Percentiles rank a stretch among this genome's conserved stretches.
Conservation (phyloP, 345 rosid genomes). For the Hibiscus mutabilis region DNA sequence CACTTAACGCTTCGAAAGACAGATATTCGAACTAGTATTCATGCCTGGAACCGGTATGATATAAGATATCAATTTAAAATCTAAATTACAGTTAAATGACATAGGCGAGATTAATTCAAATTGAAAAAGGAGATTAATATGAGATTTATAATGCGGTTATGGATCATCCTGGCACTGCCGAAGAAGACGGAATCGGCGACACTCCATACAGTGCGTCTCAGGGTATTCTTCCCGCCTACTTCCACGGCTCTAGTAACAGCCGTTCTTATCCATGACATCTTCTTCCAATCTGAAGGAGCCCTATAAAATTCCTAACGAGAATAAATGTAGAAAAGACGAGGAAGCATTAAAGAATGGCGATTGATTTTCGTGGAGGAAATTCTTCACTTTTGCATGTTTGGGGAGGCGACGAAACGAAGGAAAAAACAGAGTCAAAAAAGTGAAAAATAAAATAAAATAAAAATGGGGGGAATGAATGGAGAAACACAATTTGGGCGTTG, state of each 20-base stretch:
- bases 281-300: not conserved
- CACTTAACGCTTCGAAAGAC: too few relatives aligned
- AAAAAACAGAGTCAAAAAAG: not conserved
- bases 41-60: not conserved
- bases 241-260: conserved; percentile 11
- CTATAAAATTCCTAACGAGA: not conserved
- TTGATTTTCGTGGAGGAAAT: not conserved
- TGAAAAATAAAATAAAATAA: too few relatives aligned
- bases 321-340: not conserved
- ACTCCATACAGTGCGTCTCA: conserved; percentile 13
- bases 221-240: conserved; percentile 7
- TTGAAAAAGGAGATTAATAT: not conserved
- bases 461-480: not conserved
- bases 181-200: conserved; percentile 7
- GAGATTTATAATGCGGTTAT: conserved; percentile 4
- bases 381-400: not conserved
- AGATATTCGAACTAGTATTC: conserved; percentile 21
- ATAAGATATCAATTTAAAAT: not conserved
- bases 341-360: not conserved
- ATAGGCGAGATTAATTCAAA: not conserved
- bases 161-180: conserved; percentile 6
- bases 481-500: not conserved
- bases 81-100: not conserved
- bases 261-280: conserved; percentile 14
- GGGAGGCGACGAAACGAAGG: not conserved